Evolutionary conservation across 129 eudicot genomes (phyloP), one percentile per base, ranked within the genome.

Genomic region (Scalesia atractyloides): DNA sequence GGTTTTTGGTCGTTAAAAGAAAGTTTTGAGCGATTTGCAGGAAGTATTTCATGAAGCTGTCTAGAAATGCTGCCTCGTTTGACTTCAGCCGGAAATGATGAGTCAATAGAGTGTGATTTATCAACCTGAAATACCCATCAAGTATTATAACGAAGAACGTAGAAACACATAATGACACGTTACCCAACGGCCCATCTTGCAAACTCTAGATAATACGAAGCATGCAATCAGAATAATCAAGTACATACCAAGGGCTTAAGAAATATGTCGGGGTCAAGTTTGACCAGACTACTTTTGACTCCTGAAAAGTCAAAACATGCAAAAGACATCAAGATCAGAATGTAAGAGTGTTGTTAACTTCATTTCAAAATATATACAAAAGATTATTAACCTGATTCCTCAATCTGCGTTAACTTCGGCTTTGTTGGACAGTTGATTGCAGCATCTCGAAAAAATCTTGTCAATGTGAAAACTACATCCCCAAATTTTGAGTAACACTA

Each of bases 401-500:
- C 78, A 74, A 72, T 47, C 50, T 34, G 80, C 5, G 88, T 47
- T 43, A 79, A 66, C 75, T 81, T 86, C 44, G 57, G 80, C 91
- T 82, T 86, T 61, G 81, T 67, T 36, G 89, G 90, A 62, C 75
- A 77, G 73, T 59, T 77, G 58, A 47, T 61, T 74, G 84, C 81
- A 51, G 82, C 89, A 70, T 86, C 96, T 49, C 98, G 91, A 51
- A 90, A 94, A 66, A 94, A 94, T 7, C 91, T 89, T 16, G 97
- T 94, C 84, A 94, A 66, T 44, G 97, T 82, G 73, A 82, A 94
- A 52, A 94, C 93, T 24, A 88, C 88, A 79, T 94, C 98, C 61
- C 98, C 97, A 81, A 90, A 94, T 73, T 84, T 94, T 69, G 97
- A 72, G 85, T 86, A 86, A 74, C 96, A 84, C 98, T 94, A 96